Base-by-base conservation (phyloP, 305 asterid genomes). In the Striga hermonthica region DNA sequence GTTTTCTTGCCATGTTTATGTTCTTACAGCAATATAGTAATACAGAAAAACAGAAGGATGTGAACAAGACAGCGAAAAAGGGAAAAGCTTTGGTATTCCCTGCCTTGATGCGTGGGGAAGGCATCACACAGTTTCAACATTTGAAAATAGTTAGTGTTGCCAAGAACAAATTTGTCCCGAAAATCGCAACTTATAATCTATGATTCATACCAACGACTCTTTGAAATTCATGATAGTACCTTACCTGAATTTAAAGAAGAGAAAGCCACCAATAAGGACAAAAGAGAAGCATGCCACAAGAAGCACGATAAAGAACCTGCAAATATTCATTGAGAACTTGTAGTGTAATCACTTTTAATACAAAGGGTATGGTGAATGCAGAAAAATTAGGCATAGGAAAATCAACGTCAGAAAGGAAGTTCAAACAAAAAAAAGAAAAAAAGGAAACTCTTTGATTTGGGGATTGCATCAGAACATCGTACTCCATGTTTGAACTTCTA, bases 191-290 rank as follows among this genome's bases (percentile, higher is more conserved):
- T 22, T 22, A 47, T 14, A 47, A 57, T 36, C 39, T 45, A 59
- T 15, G 22, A 22, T 65, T 36, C 57, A 63, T 62, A 67, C 14
- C 61, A 31, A 40, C 34, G 40, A 61, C 49, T 52, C 70, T 56
- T 49, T n/a, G 40, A 43, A 72, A 55, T 31, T 53, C 14, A 68
- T 15, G 53, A 68, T 61, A 62, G 12, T 67, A 68, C 78, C 49
- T 70, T 67, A 92, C 97, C 97, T 90, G 84, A 82, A 75, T 70
- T 86, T 90, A 67, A 75, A 84, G 87, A 93, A 93, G 82, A 93
- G 95, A 65, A 93, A 83, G 53, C 99, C 99, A 56, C 99, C 97
- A 69, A 93, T 88, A 52, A 90, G 7, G 63, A 93, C 96, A 80
- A 93, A 90, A 8, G 95, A 84, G 78, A 82, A 68, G 70, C 97